Percentiles rank a stretch among this genome's conserved stretches.
phyloP scores from a whole-genome alignment of 75 land plant species.

The Pinus albicaulis region DNA sequence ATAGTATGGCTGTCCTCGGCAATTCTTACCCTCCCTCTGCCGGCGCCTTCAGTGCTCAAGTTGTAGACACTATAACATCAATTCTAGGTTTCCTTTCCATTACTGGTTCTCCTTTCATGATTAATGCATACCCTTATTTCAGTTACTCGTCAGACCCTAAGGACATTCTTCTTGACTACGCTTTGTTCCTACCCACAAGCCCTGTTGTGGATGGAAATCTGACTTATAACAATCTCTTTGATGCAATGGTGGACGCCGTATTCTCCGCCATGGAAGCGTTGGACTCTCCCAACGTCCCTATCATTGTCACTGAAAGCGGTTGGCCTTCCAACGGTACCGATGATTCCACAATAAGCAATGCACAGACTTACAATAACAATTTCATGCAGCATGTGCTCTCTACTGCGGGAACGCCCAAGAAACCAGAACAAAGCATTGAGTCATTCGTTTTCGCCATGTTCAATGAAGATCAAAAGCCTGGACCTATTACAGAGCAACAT shows the following conservation, averaged over 20 bases:
- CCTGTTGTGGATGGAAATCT: not conserved
- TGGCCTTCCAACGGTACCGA: slow-evolving; percentile 35
- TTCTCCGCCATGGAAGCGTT: slow-evolving; percentile 31
- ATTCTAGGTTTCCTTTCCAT: slow-evolving; percentile 15
- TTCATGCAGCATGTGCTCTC: slow-evolving; percentile 23
- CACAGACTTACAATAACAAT: slow-evolving; percentile 36
- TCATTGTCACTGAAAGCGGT: slow-evolving; percentile 46
- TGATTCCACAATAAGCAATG: slow-evolving; percentile 30
- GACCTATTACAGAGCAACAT: slow-evolving; percentile 14
- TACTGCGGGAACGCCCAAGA: slow-evolving; percentile 22
- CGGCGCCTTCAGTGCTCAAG: slow-evolving; percentile 19
- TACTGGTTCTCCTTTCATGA: slow-evolving; percentile 18
- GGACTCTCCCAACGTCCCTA: slow-evolving; percentile 4
- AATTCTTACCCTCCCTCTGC: slow-evolving; percentile 45
- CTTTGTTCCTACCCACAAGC: slow-evolving; percentile 12
- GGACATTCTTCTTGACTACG: slow-evolving; percentile 15
- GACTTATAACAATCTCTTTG: slow-evolving; percentile 31
- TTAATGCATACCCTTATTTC: slow-evolving; percentile 53
- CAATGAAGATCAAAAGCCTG: slow-evolving; percentile 21
- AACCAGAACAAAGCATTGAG: slow-evolving; percentile 11
- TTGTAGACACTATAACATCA: not conserved
- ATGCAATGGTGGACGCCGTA: slow-evolving; percentile 44
- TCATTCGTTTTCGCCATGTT: slow-evolving; percentile 24
- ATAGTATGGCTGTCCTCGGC: slow-evolving; percentile 13
- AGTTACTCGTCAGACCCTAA: slow-evolving; percentile 19